Evolutionary conservation across 2,329 filamentous ascomycete genomes (phyloP).

Genomic region (Venturia asperata): DNA sequence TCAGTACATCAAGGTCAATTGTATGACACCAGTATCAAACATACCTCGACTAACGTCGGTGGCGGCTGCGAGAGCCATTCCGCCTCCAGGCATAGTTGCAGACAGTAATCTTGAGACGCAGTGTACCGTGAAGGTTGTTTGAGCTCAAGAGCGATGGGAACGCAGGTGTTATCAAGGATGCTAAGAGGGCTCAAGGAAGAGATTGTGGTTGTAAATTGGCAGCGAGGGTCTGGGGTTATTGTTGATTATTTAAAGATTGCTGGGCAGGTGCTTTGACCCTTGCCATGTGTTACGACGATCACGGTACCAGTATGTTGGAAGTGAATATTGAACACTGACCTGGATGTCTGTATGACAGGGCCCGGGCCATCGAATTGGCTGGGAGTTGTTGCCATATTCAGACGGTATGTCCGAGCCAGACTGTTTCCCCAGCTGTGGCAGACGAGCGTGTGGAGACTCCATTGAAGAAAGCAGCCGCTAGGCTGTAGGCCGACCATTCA

Average conservation of each 20-base stretch:
- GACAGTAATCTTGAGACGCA: not conserved
- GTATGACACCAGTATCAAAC: not conserved
- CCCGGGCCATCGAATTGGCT: not conserved
- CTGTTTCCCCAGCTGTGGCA: not conserved
- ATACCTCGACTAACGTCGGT: constrained; percentile 9
- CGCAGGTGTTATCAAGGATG: not conserved
- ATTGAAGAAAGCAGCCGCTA: not conserved
- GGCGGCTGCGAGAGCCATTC: not conserved
- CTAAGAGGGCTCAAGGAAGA: not conserved
- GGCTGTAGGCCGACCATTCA: not conserved
- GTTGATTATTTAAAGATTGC: constrained; percentile 15
- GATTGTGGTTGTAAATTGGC: not conserved
- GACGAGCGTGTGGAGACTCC: not conserved
- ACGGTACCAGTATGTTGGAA: not conserved
- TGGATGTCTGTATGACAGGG: not conserved
- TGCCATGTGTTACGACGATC: not conserved
- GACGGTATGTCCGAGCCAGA: not conserved
- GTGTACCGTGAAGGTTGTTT: not conserved
- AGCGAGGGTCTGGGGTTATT: not conserved
- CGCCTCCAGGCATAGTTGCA: not conserved
- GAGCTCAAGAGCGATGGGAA: not conserved
- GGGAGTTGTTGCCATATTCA: not conserved
- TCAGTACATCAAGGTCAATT: not conserved
- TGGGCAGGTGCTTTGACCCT: constrained; percentile 3
- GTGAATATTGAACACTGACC: not conserved